Conservation (phyloP, 805 yeast species). For the Wickerhamiella dianesei region DNA sequence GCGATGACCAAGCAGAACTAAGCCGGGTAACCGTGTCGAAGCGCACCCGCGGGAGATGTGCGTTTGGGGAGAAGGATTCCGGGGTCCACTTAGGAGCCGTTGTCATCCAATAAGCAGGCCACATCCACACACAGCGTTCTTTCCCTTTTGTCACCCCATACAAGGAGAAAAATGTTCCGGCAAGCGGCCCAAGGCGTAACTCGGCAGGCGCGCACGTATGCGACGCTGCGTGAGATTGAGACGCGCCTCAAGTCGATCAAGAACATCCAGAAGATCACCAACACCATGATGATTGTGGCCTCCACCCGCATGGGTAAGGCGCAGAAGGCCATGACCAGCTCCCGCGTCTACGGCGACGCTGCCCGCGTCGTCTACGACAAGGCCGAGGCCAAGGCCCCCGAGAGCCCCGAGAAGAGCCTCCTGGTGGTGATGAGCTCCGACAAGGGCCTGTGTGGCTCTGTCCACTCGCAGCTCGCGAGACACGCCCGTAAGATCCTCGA, state of each 20-base stretch:
- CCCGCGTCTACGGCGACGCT: conserved; percentile 71
- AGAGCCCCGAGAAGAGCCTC: conserved; percentile 48
- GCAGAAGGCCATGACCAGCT: conserved; percentile 80
- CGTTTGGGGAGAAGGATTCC: not conserved
- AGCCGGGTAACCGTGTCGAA: not conserved
- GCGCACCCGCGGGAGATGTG: not conserved
- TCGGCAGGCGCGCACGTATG: conserved; percentile 41
- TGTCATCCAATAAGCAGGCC: conserved; percentile 1
- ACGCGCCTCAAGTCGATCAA: conserved; percentile 94
- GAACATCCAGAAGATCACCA: conserved; percentile 98
- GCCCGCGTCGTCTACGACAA: conserved; percentile 66
- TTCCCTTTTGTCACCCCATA: not conserved
- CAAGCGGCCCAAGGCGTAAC: not conserved
- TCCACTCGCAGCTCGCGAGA: conserved; percentile 90
- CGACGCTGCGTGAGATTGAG: conserved; percentile 97
- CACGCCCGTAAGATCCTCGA: conserved; percentile 58
- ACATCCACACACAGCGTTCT: too few species aligned
- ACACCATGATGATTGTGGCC: conserved; percentile 98
- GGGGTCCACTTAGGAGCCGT: not conserved
- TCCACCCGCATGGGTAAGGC: conserved; percentile 94
- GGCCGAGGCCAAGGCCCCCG: conserved; percentile 60
- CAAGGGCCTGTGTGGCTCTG: conserved; percentile 97
- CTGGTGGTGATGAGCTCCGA: conserved; percentile 86
- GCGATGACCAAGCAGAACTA: too few species aligned
- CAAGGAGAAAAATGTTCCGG: conserved; percentile 1